Base-by-base conservation (phyloP, 352 stramenopile species). In the Globisporangium nodosum region DNA sequence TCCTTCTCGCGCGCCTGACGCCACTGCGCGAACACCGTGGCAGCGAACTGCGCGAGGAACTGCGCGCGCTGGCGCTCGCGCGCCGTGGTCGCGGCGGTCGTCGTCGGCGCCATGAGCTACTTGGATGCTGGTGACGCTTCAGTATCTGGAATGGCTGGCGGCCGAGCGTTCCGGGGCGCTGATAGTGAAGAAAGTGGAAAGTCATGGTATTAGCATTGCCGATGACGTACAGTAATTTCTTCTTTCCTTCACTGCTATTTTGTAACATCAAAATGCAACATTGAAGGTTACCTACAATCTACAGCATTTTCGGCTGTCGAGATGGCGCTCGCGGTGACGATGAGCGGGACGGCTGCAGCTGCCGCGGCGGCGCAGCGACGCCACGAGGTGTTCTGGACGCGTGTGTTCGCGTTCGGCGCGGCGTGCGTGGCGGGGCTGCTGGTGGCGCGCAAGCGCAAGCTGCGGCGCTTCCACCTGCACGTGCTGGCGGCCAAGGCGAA, bases 371-470 rank as follows among this genome's bases (percentile, higher is more conserved):
- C 70, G 55, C 42, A 43, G 59, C 70, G 55, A 37, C 73, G 62
- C 30, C 67, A 69, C 62, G 71, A 83, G 39, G 65, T 73, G 50
- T 81, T 89, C 60, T 89, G 79, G 79, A 85, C 74, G 64, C 76
- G 78, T 56, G 67, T 85, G 27, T 91, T 91, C 67, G 68, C 85
- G 3, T 84, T 91, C 57, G 76, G 78, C 50, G 78, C 78, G 42
- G 81, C 81, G 13, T 88, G 77, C 55, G 70, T 92, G 13, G 76
- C 74, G 9, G 82, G 82, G 0, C 71, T 92, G 21, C 72, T 92
- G 52, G 70, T 90, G 43, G 69, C 71, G 24, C 79, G 82, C 55
- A 85, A 87, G 47, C 73, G 80, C 52, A 86, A 88, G 66, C 78
- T 92, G 30, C 77, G 65, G 24, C 70, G 78, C 58, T 81, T 92